These are phyloP conservation scores for Pleurotus platypus DNA, from an alignment of 768 basidiomycete genomes.

Conservation along the genomic window DNA sequence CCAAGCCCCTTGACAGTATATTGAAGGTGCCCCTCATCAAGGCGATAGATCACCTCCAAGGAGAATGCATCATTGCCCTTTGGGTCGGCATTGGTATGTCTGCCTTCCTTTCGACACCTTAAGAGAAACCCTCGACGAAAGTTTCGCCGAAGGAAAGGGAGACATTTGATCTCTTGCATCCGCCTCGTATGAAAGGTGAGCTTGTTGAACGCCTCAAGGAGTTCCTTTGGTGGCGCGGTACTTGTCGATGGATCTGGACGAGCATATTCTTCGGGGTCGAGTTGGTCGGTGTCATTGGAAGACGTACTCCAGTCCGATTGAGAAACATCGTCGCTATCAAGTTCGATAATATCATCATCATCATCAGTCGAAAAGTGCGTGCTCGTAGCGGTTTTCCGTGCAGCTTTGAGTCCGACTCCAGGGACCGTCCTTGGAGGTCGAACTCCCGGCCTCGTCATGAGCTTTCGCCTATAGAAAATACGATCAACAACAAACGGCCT, in stretches of 20 bases:
- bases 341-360: not conserved
- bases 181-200: slow-evolving; percentile 26
- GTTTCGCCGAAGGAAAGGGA: slow-evolving; percentile 59
- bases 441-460: too few species aligned
- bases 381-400: too few species aligned
- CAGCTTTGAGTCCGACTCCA: too few species aligned
- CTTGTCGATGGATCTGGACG: not conserved
- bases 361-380: too few species aligned
- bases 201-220: slow-evolving; percentile 31
- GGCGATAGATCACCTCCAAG: not conserved
- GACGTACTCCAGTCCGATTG: not conserved
- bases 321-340: not conserved
- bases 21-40: slow-evolving; percentile 14
- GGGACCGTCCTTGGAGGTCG: too few species aligned
- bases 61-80: too few species aligned
- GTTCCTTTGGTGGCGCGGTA: slow-evolving; percentile 21
- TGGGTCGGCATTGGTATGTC: not conserved
- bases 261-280: not conserved
- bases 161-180: slow-evolving; percentile 32
- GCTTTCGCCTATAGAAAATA: too few species aligned
- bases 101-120: slow-evolving; percentile 11
- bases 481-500: too few species aligned
- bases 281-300: not conserved
- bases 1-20: slow-evolving; percentile 30
- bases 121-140: slow-evolving; percentile 44